Conservation (phyloP, 176 grass and related monocot genomes). For the Musa beccarii region DNA sequence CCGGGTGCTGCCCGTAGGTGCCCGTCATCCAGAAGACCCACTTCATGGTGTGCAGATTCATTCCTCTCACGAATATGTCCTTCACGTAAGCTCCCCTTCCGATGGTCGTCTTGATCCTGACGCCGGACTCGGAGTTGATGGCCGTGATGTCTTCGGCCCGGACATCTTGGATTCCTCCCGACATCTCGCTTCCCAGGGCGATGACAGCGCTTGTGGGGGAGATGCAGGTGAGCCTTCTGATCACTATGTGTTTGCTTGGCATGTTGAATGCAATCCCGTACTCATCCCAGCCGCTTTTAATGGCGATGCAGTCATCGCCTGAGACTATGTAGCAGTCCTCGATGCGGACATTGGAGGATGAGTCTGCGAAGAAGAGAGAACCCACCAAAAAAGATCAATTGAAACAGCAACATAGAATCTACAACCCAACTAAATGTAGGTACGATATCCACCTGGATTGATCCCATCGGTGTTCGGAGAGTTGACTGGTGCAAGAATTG, state of each 20-base stretch:
- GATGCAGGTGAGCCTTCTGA: slow-evolving; percentile 71
- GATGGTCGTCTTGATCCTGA: slow-evolving; percentile 76
- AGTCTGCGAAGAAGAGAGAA: slow-evolving; percentile 34
- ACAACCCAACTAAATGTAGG: background rate
- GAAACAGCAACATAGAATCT: background rate
- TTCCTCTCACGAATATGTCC: slow-evolving; percentile 51
- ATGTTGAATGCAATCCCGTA: slow-evolving; percentile 78
- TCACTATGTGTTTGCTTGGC: slow-evolving; percentile 67
- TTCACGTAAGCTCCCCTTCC: slow-evolving; percentile 77
- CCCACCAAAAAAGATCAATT: background rate
- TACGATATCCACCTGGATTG: slow-evolving; percentile 46
- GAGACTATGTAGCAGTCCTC: slow-evolving; percentile 78
- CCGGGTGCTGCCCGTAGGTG: slow-evolving; percentile 41
- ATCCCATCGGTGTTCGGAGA: slow-evolving; percentile 80
- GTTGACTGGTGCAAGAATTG: slow-evolving; percentile 42
- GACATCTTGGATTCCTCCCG: slow-evolving; percentile 61
- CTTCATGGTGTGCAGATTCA: slow-evolving; percentile 84
- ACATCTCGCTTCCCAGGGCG: slow-evolving; percentile 90
- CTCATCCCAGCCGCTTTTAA: slow-evolving; percentile 94
- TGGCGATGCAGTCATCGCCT: slow-evolving; percentile 77
- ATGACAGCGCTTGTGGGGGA: slow-evolving; percentile 87
- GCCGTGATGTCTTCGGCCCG: slow-evolving; percentile 59
- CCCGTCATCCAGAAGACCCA: slow-evolving; percentile 93
- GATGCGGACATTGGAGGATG: slow-evolving; percentile 64
- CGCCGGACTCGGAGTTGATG: slow-evolving; percentile 74